Base-by-base conservation (phyloP, 2,329 filamentous ascomycete genomes). In the Pseudocercospora cruenta region DNA sequence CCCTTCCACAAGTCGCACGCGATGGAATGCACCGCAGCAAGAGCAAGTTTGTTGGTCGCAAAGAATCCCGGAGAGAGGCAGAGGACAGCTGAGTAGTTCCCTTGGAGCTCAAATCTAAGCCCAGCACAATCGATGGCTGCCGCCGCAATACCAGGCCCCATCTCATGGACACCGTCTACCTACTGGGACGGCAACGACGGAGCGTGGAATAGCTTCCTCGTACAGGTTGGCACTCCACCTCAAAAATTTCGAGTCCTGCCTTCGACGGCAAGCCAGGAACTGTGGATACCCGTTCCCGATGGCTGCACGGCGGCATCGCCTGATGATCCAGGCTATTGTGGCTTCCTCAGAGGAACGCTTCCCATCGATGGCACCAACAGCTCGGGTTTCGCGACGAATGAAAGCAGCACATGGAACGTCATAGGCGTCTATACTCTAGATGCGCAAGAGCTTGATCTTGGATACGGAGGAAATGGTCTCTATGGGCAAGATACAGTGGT, bases 311-410 rank as follows among this genome's bases (percentile, higher is more conserved):
- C 47, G 14, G 60, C 63, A 26, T 33, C 31, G 31, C 70, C 70
- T 10, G 49, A 59, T 31, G 59, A 72, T 43, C 61, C 69, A 16
- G 62, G 45, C 16, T 62, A 72, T 49, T 66, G 64, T 21, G 60
- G 53, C 4, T 54, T 33, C 19, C 22, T 60, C 26, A 54, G 64
- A 53, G 64, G 64, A 33, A 12, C 31, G 31, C 31, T 33, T 14
- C 9, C 31, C 12, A 31, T 60, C 58, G 36, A 71, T n/a, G 58
- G 45, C 24, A 58, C 68, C 31, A 33, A 33, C 8, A 69, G 69
- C 45, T 68, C 64, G 8, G 76, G 75, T 14, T 76, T 75, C 24
- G 21, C 68, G 14, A 72, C 69, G 14, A 77, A 78, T 60, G 66
- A 72, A 16, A 79, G 76, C 24, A 70, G 65, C 10, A 55, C 49